Percentiles rank a stretch among this genome's conserved stretches.
phyloP scores from a whole-genome alignment of 2,329 filamentous ascomycete species.

The Waltergamsia citrina region DNA sequence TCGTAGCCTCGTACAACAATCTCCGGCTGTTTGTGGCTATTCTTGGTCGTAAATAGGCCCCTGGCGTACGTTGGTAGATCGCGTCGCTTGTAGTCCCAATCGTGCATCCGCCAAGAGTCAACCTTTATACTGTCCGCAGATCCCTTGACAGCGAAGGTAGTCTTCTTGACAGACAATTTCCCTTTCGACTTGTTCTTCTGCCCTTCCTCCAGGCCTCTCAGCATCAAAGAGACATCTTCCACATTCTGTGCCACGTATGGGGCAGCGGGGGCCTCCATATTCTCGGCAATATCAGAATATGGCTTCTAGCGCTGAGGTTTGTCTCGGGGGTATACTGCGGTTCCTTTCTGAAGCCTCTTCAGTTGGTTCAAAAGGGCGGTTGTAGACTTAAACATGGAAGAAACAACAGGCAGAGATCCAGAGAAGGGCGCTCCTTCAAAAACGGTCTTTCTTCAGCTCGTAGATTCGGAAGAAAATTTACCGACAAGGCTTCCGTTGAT shows the following conservation, averaged over 20 bases:
- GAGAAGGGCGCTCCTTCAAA: too few relatives aligned
- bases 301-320: too few relatives aligned
- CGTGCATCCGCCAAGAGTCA: slow-evolving; percentile 86
- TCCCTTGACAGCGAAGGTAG: slow-evolving; percentile 57
- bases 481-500: too few relatives aligned
- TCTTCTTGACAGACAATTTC: slow-evolving; percentile 68
- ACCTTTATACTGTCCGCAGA: slow-evolving; percentile 59
- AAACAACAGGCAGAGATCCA: too few relatives aligned
- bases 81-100: slow-evolving; percentile 89
- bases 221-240: slow-evolving; percentile 55
- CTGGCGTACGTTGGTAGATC: slow-evolving; percentile 87
- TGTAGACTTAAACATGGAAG: too few relatives aligned
- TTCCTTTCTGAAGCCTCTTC: too few relatives aligned
- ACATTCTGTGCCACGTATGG: slow-evolving; percentile 63
- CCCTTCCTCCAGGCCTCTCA: slow-evolving; percentile 51
- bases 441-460: too few relatives aligned
- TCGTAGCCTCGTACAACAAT: slow-evolving; percentile 90
- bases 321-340: too few relatives aligned
- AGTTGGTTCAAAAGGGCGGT: too few relatives aligned
- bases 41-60: slow-evolving; percentile 81
- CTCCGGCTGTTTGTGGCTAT: slow-evolving; percentile 54
- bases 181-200: slow-evolving; percentile 46
- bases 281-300: too few relatives aligned
- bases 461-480: too few relatives aligned
- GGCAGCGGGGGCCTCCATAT: slow-evolving; percentile 21